Base-by-base conservation (phyloP, 257 asterid species). In the Solanum etuberosum region DNA sequence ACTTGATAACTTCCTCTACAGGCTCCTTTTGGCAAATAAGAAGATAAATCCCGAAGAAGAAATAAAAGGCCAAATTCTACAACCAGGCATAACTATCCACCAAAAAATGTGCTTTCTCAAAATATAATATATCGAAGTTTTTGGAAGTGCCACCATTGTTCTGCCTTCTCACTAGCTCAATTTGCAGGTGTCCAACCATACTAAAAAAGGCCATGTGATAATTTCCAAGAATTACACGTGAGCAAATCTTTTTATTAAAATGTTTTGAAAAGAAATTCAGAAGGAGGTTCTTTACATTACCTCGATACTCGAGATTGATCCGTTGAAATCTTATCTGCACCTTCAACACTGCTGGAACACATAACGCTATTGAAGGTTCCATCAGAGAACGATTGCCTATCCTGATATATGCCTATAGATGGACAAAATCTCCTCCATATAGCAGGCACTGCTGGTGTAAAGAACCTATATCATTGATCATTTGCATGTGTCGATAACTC, bases 381-480 rank as follows among this genome's bases (percentile, higher is more conserved):
- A 87, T 90, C 91, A 74, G 92, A 89, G 29, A 88, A 89, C 88
- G 88, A 89, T 89, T 89, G 68, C 91, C 94, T 95, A 90, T 91
- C 92, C 92, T 95, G 93, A 93, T 89, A 88, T 80, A 91, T 86
- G 83, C 91, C 90, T 70, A 88, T 87, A 34, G 91, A 90, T 48
- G 93, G 90, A 83, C 92, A 90, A 88, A 91, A 90, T 76, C 90
- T 87, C 89, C 89, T 85, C 90, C 90, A 54, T 76, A 80, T 88
- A 70, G 89, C 67, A 82, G 98, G 91, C 84, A 78, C 92, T 86
- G 89, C 83, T 48, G 93, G 97, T 74, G 92, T 85, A 77, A 91
- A 92, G 84, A 94, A 85, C 88, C 96, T 95, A 91, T 92, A 92
- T 88, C 96, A 91, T 88, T 92, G 76, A 94, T 95, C 98, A 95